Evolutionary conservation across 768 basidiomycete genomes (phyloP), one percentile per base, ranked within the genome.

Genomic region (Termitomyces titanicus): DNA sequence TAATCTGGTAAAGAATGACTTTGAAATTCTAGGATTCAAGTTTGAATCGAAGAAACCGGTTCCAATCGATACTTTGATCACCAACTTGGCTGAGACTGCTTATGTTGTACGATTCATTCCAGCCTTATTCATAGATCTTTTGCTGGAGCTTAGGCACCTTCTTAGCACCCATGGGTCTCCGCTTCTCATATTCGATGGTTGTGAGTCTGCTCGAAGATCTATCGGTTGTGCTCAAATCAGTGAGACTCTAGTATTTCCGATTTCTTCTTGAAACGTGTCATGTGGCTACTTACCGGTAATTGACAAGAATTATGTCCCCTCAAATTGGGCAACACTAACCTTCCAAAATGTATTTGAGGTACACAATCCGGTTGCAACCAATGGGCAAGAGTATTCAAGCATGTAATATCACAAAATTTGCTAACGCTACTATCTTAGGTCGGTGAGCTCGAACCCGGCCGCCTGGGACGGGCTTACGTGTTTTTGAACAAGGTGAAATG

Each of bases 141-240:
- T 29, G 52, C 39, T 54, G 29, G 29, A 13, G n/a, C 9, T 27
- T 37, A 29, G 29, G 43, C 5, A 48, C 34, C 13, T 25, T 52
- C 25, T n/a, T 44, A 79, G 66, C 84, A 86, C 65, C 82, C 79
- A 8, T 86, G 83, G 83, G 75, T 86, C n/a, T 74, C 78, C 0
- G 63, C 66, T 2, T 70, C 72, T 22, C 83, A 81, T 64, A 62
- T 85, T 9, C 73, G 84, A 13, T 86, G 83, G 83, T 82, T 81
- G 78, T 78, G 58, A 64, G 77, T 49, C 4, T 18, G 44, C 27
- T 34, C 35, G 22, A 38, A n/a, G 3, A 18, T 15, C 12, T n/a
- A 47, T 17, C 29, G 17, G 18, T n/a, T 15, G n/a, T 20, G 13
- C 31, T 5, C 10, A 20, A 17, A 24, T 11, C 22, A 4, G n/a